Conservation (phyloP, 139 green algal genomes). For the Yamagishiella unicocca region DNA sequence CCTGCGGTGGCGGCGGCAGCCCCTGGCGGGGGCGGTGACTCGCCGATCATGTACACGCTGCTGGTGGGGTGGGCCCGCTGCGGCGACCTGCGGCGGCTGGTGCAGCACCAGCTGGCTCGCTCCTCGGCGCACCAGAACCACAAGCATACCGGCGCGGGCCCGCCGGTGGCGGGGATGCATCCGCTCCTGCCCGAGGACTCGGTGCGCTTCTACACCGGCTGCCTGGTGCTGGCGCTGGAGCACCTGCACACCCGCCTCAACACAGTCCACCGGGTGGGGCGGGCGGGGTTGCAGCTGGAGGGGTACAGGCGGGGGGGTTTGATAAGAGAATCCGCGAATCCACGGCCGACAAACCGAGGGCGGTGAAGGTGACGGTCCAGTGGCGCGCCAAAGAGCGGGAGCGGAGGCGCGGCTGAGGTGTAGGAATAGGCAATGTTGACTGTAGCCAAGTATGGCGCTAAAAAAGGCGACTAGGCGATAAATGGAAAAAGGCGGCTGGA, state of each 20-base stretch:
- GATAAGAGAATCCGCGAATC: too few species aligned
- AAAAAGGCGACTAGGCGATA: too few species aligned
- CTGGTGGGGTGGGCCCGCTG: constrained; percentile 41
- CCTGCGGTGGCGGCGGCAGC: not conserved
- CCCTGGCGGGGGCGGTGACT: not conserved
- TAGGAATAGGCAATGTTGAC: too few species aligned
- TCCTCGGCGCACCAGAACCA: constrained; percentile 1
- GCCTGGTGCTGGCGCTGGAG: constrained; percentile 43
- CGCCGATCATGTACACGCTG: constrained; percentile 3
- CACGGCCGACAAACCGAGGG: too few species aligned
- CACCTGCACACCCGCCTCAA: constrained; percentile 35
- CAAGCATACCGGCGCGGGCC: not conserved
- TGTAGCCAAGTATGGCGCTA: too few species aligned
- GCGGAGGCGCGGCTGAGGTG: too few species aligned
- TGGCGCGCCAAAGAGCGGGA: too few species aligned
- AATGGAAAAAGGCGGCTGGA: too few species aligned
- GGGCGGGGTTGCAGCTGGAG: not conserved
- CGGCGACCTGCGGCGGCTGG: constrained; percentile 42
- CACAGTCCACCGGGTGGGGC: constrained; percentile 32
- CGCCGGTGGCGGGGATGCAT: not conserved
- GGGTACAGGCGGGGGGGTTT: not conserved
- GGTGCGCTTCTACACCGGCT: constrained; percentile 35
- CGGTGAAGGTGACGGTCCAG: too few species aligned
- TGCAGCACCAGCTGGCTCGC: constrained; percentile 24
- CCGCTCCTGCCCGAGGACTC: constrained; percentile 31